A percentile compares a stretch with the other conserved stretches of the same genome.
Evolutionary conservation across 441 rosid genomes (phyloP).

Genomic region (Rhodomyrtus psidioides): DNA sequence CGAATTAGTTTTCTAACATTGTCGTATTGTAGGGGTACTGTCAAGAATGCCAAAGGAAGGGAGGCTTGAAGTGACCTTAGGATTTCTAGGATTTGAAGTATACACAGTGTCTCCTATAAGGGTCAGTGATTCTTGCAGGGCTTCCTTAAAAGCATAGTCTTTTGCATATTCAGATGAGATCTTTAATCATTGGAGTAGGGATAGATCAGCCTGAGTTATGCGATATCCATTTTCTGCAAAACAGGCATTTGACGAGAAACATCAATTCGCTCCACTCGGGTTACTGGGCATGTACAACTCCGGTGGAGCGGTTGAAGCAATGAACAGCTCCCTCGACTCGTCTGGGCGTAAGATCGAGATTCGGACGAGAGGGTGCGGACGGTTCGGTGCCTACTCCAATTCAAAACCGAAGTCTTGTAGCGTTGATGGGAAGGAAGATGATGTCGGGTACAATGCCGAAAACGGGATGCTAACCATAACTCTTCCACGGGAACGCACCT

Average conservation of each 20-base stretch:
- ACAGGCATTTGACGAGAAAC: conserved; percentile 31
- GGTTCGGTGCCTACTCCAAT: conserved; percentile 48
- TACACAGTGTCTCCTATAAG: conserved; percentile 40
- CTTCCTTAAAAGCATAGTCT: background rate
- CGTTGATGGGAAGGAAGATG: conserved; percentile 26
- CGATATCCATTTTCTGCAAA: background rate
- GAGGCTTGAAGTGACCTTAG: conserved; percentile 23
- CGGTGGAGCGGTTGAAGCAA: conserved; percentile 52
- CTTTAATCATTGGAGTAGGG: background rate
- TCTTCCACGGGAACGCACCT: conserved; percentile 19
- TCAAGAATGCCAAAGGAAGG: conserved; percentile 23
- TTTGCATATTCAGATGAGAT: background rate
- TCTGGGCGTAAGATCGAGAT: conserved; percentile 17
- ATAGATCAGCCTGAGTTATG: background rate
- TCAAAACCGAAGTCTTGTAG: conserved; percentile 29
- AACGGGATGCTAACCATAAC: conserved; percentile 36
- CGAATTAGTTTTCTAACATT: background rate
- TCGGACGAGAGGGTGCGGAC: conserved; percentile 36
- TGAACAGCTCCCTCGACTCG: conserved; percentile 14
- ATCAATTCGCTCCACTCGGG: conserved; percentile 48
- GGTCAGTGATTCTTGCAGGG: conserved; percentile 19
- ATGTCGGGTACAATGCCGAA: conserved; percentile 25
- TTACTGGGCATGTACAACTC: conserved; percentile 63
- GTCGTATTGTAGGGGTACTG: conserved; percentile 19
- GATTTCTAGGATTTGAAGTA: conserved; percentile 32